Percentiles rank a stretch among this genome's conserved stretches.
phyloP scores from a whole-genome alignment of 352 stramenopile genomes.

The Phytopythium chamaehyphon region DNA sequence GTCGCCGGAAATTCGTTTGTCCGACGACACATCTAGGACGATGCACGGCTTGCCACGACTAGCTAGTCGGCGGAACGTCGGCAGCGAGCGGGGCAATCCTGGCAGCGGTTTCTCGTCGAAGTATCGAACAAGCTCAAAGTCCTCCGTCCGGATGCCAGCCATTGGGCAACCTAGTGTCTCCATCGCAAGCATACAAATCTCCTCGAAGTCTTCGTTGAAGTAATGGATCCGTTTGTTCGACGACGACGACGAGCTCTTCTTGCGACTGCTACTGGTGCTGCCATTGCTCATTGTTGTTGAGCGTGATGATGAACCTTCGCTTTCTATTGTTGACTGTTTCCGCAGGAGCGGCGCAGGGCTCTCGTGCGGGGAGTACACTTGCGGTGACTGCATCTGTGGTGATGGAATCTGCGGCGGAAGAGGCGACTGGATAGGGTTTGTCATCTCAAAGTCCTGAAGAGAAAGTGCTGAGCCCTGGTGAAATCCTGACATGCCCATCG shows the following conservation, averaged over 20 bases:
- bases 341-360: conserved; percentile 4
- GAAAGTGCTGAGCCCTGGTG: conserved; percentile 34
- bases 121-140: conserved; percentile 87
- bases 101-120: conserved; percentile 47
- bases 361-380: conserved; percentile 1
- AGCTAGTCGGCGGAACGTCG: conserved; percentile 83
- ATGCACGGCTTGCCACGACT: conserved; percentile 86
- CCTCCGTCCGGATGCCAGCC: conserved; percentile 82
- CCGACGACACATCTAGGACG: conserved; percentile 80
- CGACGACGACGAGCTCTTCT: conserved; percentile 22
- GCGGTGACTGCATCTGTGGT: conserved; percentile 2
- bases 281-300: conserved; percentile 9
- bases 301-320: conserved; percentile 1
- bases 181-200: conserved; percentile 88
- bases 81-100: conserved; percentile 67
- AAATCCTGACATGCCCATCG: conserved; percentile 1
- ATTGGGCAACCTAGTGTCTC: conserved; percentile 83
- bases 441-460: conserved; percentile 41
- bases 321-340: conserved; percentile 5
- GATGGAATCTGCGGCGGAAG: background rate
- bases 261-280: conserved; percentile 24
- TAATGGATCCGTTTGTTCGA: conserved; percentile 68
- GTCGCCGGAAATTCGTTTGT: conserved; percentile 86
- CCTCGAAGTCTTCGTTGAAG: conserved; percentile 87
- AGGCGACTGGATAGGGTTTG: conserved; percentile 15